A percentile compares a stretch with the other conserved stretches of the same genome.
These are phyloP conservation scores for Ustilago crameri DNA, from an alignment of 1,284 basidiomycete species.

Conservation along the genomic window DNA sequence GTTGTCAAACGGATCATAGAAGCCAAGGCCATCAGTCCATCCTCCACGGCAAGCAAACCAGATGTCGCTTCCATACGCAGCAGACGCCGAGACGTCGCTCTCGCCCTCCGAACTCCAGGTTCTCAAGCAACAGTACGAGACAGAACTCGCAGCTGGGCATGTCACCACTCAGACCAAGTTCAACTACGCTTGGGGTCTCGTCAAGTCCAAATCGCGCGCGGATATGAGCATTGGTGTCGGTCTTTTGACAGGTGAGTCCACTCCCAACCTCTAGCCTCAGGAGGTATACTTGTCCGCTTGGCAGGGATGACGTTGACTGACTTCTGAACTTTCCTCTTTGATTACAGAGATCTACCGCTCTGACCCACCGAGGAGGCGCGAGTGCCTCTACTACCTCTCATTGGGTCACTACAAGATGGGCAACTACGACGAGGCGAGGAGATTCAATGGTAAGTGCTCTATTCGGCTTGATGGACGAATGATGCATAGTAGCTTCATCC, in stretches of 20 bases:
- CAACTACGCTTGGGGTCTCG: constrained; percentile 88
- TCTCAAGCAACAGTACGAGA: constrained; percentile 85
- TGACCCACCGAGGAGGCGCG: constrained; percentile 86
- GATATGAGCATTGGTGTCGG: constrained; percentile 80
- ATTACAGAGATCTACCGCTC: constrained; percentile 86
- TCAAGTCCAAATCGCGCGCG: constrained; percentile 60
- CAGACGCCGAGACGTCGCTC: constrained; percentile 88
- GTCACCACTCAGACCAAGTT: constrained; percentile 96
- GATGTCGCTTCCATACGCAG: constrained; percentile 83
- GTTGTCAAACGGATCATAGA: too few relatives aligned
- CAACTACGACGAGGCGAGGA: constrained; percentile 90
- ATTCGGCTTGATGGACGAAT: neutral
- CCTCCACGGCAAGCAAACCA: too few relatives aligned
- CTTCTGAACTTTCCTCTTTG: neutral
- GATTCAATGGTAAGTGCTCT: constrained; percentile 82
- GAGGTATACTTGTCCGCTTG: neutral
- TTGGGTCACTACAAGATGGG: constrained; percentile 97
- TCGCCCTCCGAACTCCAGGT: constrained; percentile 91
- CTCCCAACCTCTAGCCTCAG: neutral
- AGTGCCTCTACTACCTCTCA: constrained; percentile 96
- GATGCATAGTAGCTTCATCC: neutral
- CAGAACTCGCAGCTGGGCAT: constrained; percentile 81
- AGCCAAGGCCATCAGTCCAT: too few relatives aligned
- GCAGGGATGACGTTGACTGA: neutral
- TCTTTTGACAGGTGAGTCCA: constrained; percentile 81